Evolutionary conservation across 805 yeast species (phyloP).

Genomic region (Tetrapisispora fleetii): DNA sequence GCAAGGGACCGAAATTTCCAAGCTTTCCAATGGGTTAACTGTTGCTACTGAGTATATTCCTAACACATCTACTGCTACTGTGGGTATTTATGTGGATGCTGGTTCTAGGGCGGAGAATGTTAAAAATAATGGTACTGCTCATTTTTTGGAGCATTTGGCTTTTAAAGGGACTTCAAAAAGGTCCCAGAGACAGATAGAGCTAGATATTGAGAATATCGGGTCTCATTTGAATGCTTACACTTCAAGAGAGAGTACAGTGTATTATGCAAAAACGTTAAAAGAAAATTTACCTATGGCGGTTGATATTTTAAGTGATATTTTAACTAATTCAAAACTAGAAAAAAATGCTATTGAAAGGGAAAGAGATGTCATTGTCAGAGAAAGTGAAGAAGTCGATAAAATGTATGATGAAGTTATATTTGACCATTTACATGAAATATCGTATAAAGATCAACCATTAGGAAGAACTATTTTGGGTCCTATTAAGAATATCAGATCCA

Average conservation of each 20-base stretch:
- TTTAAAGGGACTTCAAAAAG: conserved; percentile 86
- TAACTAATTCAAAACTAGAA: conserved; percentile 78
- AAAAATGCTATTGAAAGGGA: conserved; percentile 85
- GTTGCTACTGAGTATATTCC: conserved; percentile 89
- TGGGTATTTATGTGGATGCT: conserved; percentile 97
- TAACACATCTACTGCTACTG: conserved; percentile 86
- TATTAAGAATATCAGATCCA: conserved; percentile 72
- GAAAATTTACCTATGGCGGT: conserved; percentile 77
- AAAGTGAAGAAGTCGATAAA: conserved; percentile 94
- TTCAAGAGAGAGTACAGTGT: conserved; percentile 93
- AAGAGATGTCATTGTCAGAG: conserved; percentile 92
- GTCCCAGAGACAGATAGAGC: conserved; percentile 72
- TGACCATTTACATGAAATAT: conserved; percentile 90
- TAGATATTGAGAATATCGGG: conserved; percentile 93
- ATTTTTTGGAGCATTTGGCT: conserved; percentile 91
- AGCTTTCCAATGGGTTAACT: conserved; percentile 82
- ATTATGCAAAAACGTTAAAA: conserved; percentile 80
- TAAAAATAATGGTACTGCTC: conserved; percentile 90
- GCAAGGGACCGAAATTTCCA: conserved; percentile 54
- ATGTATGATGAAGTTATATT: conserved; percentile 97
- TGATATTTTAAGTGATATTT: conserved; percentile 79
- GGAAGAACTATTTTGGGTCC: conserved; percentile 98
- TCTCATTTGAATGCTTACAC: conserved; percentile 98
- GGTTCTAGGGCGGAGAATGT: conserved; percentile 92
- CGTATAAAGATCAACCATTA: conserved; percentile 81